Percentiles rank a stretch among this genome's conserved stretches.
These are phyloP conservation scores for Phanerochaete carnosa DNA, from an alignment of 768 basidiomycete genomes.

Conservation along the genomic window DNA sequence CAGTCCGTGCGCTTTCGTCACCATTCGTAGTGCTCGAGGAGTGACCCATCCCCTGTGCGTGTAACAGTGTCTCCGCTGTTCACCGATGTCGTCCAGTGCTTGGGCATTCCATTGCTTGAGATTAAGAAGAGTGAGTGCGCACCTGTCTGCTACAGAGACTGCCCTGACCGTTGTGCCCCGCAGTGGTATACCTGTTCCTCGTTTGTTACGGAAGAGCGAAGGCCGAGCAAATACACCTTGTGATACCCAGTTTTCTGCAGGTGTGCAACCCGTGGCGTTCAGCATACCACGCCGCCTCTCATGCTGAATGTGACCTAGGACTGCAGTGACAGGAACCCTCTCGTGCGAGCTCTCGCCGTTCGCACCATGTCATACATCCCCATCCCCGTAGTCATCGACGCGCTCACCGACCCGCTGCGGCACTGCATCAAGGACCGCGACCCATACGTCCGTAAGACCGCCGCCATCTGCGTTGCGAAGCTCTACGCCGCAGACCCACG, in stretches of 20 bases:
- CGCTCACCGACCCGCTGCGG: conserved; percentile 84
- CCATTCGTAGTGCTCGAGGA: conserved; percentile 1
- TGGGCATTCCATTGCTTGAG: conserved; percentile 92
- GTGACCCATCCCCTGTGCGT: conserved; percentile 1
- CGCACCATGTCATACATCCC: conserved; percentile 99
- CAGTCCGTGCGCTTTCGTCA: conserved; percentile 55
- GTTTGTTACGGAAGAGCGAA: conserved; percentile 95
- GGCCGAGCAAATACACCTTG: conserved; percentile 89
- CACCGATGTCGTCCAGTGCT: conserved; percentile 92
- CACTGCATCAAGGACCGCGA: conserved; percentile 93
- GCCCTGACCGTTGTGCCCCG: neutral
- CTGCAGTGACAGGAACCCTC: conserved; percentile 92
- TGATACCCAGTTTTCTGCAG: conserved; percentile 88
- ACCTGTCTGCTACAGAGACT: neutral
- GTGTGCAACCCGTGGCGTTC: conserved; percentile 37
- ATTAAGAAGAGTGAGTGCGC: conserved; percentile 91
- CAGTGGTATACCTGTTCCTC: conserved; percentile 97
- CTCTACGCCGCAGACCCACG: conserved; percentile 86
- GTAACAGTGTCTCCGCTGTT: conserved; percentile 86
- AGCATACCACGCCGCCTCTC: neutral
- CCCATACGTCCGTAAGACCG: conserved; percentile 98
- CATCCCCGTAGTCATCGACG: conserved; percentile 81
- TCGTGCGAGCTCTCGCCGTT: conserved; percentile 94
- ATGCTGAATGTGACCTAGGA: conserved; percentile 53
- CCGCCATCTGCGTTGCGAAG: conserved; percentile 96